These are phyloP conservation scores for Thielaviopsis cerberus DNA, from an alignment of 2,329 filamentous ascomycete species.

Conservation along the genomic window DNA sequence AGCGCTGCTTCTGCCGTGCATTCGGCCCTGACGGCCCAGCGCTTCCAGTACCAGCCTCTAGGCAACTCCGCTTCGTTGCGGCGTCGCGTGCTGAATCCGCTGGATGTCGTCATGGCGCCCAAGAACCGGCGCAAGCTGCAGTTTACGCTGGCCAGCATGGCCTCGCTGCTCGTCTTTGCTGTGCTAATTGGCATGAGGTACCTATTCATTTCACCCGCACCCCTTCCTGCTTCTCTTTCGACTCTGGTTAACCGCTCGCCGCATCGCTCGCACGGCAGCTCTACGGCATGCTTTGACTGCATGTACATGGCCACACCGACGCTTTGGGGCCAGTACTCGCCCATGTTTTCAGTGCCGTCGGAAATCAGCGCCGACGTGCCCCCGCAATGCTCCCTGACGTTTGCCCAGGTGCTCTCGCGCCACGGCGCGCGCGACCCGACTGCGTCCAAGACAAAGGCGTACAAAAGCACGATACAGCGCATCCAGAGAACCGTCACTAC, in stretches of 20 bases:
- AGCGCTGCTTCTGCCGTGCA: not conserved
- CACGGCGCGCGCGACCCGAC: conserved; percentile 78
- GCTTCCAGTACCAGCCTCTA: conserved; percentile 8
- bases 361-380: conserved; percentile 43
- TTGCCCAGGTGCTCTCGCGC: conserved; percentile 64
- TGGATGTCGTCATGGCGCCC: not conserved
- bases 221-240: not conserved
- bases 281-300: conserved; percentile 1
- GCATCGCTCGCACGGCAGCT: not conserved
- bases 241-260: not conserved
- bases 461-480: conserved; percentile 42
- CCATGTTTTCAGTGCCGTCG: conserved; percentile 60
- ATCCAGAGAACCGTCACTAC: conserved; percentile 39
- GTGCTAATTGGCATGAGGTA: conserved; percentile 9
- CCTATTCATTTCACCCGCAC: not conserved
- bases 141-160: conserved; percentile 1
- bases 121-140: conserved; percentile 3
- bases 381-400: conserved; percentile 51
- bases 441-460: conserved; percentile 41
- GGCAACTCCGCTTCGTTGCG: not conserved
- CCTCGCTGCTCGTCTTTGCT: not conserved
- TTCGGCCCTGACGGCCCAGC: conserved; percentile 2
- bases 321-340: conserved; percentile 75
- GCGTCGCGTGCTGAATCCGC: not conserved
- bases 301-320: conserved; percentile 4